Evolutionary conservation across 805 yeast genomes (phyloP), one percentile per base, ranked within the genome.

Genomic region (Lachancea sp.): DNA sequence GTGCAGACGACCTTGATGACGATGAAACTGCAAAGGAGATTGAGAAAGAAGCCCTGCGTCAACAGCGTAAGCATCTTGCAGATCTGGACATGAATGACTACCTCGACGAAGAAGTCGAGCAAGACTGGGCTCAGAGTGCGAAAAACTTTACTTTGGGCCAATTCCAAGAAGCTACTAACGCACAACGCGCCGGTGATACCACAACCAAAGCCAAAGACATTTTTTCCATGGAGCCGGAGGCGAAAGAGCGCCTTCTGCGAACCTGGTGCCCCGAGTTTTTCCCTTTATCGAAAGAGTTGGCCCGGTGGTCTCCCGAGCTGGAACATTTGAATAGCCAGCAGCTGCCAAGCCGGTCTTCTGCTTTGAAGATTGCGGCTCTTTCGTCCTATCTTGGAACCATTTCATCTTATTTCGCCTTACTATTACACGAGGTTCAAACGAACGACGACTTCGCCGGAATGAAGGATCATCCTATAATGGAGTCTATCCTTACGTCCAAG

Each of bases 381-480:
- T 73, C 85, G 0, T 77, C 93, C 10, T 90, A 91, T 60, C 62
- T 88, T 46, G 93, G 91, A 12, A 72, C 95, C 20, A 77, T 91
- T 20, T 70, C 83, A 3, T 76, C 89, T 5, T 91, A 89, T 62
- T 78, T 91, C 56, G 84, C 95, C 2, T 60, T 93, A 13, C 78
- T 91, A 50, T 65, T 77, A 15, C 79, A 79, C 32, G 74, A 77
- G 37, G 58, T 82, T 33, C 65, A 69, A 36, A 69, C 69, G 18
- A 81, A 78, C 22, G 83, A 79, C 42, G 69, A 73, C 2, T 75
- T 80, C 49, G 61, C 71, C 29, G 67, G 77, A 10, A 80, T 90
- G 83, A 88, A 87, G 55, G 95, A 87, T 45, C 91, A 85, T 53
- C 85, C 91, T 2, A 82, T 91, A 1, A 91, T 93, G 96, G 89